phyloP scores from a whole-genome alignment of 805 yeast genomes.

The Yamadazyma ubonensis region DNA sequence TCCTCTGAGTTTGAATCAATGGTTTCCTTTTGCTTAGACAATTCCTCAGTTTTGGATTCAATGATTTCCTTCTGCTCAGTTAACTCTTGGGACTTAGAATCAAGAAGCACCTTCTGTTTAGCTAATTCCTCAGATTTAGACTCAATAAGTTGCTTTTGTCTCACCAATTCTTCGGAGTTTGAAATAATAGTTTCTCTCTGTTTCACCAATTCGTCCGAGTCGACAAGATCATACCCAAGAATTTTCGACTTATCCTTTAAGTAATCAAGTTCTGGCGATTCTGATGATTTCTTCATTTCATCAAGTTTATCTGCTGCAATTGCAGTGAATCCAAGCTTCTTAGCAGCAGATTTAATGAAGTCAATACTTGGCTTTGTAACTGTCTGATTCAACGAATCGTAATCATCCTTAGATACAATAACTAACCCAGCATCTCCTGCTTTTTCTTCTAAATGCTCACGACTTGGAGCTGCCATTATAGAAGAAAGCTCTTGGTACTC shows the following conservation, averaged over 20 bases:
- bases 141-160: too few species aligned
- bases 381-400: slow-evolving; percentile 9
- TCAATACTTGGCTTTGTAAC: slow-evolving; percentile 28
- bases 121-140: too few species aligned
- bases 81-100: too few species aligned
- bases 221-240: slow-evolving; percentile 14
- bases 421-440: slow-evolving; percentile 16
- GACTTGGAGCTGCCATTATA: slow-evolving; percentile 27
- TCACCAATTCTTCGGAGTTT: too few species aligned
- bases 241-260: slow-evolving; percentile 12
- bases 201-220: slow-evolving; percentile 1
- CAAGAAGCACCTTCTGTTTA: too few species aligned
- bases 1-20: too few species aligned
- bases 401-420: slow-evolving; percentile 16
- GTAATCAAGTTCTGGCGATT: slow-evolving; percentile 15
- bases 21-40: too few species aligned
- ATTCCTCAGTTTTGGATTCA: too few species aligned
- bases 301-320: slow-evolving; percentile 12
- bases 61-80: background rate
- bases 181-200: background rate
- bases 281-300: slow-evolving; percentile 8
- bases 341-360: slow-evolving; percentile 16
- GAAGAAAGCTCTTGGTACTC: slow-evolving; percentile 22
- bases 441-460: slow-evolving; percentile 24
- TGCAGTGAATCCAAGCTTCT: slow-evolving; percentile 9